Evolutionary conservation across 2,329 filamentous ascomycete genomes (phyloP), one percentile per base, ranked within the genome.

Genomic region (Xylaria sp.): DNA sequence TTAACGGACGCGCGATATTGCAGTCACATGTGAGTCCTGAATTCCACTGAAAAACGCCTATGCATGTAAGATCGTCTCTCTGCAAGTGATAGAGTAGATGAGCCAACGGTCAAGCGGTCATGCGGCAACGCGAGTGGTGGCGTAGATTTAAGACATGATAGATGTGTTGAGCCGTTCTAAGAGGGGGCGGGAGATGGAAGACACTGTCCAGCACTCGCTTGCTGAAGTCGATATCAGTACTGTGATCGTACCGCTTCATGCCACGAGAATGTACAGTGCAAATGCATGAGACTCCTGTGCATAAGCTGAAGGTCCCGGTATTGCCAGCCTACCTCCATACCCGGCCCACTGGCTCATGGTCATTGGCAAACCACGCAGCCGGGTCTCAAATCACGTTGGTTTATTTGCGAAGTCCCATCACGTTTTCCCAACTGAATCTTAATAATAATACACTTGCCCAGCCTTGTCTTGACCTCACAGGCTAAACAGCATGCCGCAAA

Each of bases 331-430:
- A 58, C 49, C 39, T 55, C 24, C 53, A 50, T n/a, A n/a, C n/a
- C 58, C 58, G 48, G 47, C 42, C 52, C 58, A 55, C 47, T 56
- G 58, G 58, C 55, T 58, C 55, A 38, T 56, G 47, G 48, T 52
- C 41, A 60, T 57, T 60, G 52, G 58, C 44, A 53, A 53, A 26
- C 58, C 58, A 39, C 49, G 29, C 49, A 26, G 43, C 54, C 54
- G 58, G 58, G 58, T 52, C 55, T 54, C 50, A 56, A 55, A 58
- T 56, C 42, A 55, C 44, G 52, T 44, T 44, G 38, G 44, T 38
- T 21, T 38, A 46, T 29, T 26, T 44, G 24, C 20, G 20, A 21
- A 21, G 44, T 40, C 37, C 46, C 41, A 39, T 24, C 22, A n/a
- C 18, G 37, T 34, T 18, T 18, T 37, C 26, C n/a, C 16, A 24